These are phyloP conservation scores for Pueraria montana DNA, from an alignment of 306 rosid species.

Conservation along the genomic window DNA sequence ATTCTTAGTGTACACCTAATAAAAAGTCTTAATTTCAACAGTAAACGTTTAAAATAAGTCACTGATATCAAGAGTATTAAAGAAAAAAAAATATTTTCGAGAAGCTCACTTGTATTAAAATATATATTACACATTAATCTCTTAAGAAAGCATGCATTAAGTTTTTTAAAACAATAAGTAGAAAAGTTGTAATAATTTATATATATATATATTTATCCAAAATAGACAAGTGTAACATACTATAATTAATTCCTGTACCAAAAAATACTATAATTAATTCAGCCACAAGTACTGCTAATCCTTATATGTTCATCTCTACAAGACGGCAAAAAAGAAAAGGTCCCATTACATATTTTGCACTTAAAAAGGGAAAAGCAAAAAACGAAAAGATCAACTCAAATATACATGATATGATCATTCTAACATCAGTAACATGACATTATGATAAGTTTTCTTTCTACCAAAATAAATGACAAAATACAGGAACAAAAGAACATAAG, in stretches of 20 bases:
- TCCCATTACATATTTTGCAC: background rate
- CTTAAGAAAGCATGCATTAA: background rate
- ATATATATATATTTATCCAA: background rate
- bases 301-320: slow-evolving; percentile 24
- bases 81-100: background rate
- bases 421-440: background rate
- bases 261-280: too few species aligned
- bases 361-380: too few species aligned
- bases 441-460: background rate
- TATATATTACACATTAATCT: background rate
- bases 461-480: background rate
- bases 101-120: background rate
- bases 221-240: background rate
- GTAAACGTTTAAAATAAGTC: background rate
- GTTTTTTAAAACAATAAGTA: background rate
- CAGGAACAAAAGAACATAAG: slow-evolving; percentile 3
- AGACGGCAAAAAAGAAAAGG: background rate
- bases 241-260: too few species aligned
- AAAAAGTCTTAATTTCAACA: background rate
- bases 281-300: background rate
- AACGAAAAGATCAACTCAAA: too few species aligned
- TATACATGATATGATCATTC: background rate
- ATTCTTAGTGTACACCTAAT: background rate
- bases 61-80: background rate
- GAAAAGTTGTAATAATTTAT: background rate